A percentile compares a stretch with the other conserved stretches of the same genome.
phyloP scores from a whole-genome alignment of 805 yeast genomes.

The Cyberlindnera nakhonratchasimensis region DNA sequence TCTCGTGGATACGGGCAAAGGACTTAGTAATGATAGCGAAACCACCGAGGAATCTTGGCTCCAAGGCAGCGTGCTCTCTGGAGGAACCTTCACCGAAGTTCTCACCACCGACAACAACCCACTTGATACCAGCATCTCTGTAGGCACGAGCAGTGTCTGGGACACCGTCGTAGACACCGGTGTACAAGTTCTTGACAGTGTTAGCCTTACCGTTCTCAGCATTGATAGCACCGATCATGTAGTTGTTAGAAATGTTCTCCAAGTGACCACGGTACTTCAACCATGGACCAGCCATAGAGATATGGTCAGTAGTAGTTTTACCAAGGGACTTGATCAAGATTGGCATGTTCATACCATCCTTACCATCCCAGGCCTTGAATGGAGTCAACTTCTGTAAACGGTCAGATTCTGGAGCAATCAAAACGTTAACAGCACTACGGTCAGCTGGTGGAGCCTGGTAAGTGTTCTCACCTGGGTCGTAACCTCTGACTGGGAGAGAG shows the following conservation, averaged over 20 bases:
- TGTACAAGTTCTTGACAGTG: conserved; percentile 83
- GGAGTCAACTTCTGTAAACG: conserved; percentile 94
- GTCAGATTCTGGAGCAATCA: conserved; percentile 85
- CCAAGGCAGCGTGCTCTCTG: conserved; percentile 99
- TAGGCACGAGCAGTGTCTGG: conserved; percentile 95
- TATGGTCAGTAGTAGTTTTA: conserved; percentile 99
- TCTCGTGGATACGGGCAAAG: conserved; percentile 97
- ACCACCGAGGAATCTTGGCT: conserved; percentile 99
- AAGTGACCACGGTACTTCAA: conserved; percentile 99
- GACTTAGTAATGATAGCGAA: conserved; percentile 97
- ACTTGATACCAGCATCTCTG: conserved; percentile 87
- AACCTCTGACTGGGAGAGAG: conserved; percentile 87
- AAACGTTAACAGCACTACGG: conserved; percentile 70
- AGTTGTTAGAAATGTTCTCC: conserved; percentile 97
- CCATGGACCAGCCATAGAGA: conserved; percentile 99
- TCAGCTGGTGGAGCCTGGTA: conserved; percentile 96
- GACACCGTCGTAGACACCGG: conserved; percentile 90
- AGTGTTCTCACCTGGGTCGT: conserved; percentile 90
- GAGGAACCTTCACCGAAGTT: conserved; percentile 99
- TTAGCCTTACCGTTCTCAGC: conserved; percentile 95
- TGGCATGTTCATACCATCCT: conserved; percentile 85
- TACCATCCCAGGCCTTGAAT: conserved; percentile 94
- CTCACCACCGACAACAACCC: conserved; percentile 99
- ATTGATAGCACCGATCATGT: conserved; percentile 99
- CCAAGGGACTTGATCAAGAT: conserved; percentile 94